Evolutionary conservation across 1,139 yeast species (phyloP), one percentile per base, ranked within the genome.

Genomic region (Magnusiomyces magnusii): DNA sequence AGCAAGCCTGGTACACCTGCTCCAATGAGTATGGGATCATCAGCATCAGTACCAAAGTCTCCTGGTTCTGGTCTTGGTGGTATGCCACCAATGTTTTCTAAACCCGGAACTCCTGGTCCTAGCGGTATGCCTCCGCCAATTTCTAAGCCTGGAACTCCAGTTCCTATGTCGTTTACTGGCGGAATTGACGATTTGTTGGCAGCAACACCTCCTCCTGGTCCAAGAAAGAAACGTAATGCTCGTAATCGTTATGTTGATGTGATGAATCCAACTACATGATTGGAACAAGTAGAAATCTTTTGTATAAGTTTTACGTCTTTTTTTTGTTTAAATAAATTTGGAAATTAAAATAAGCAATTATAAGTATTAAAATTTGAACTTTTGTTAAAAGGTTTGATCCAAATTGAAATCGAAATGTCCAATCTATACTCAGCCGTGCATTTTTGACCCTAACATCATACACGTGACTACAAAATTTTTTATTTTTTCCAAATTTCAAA

Each of bases 201-300:
- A 55, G 78, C 76, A 69, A 82, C 79, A 13, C 69, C 78, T 1
- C 66, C 79, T 47, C n/a, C 63, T 2, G 34, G 44, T 3, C 44
- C 79, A 44, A 73, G 80, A 57, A 79, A 85, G 65, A 85, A 83
- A 64, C 80, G 91, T 66, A 87, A 86, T n/a, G 83, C 84, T 2
- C 80, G 87, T 59, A 80, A 85, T 71, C 83, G 87, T 2, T 89
- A 89, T 70, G 92, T 88, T 51, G 91, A 87, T 69, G 90, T 89
- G 9, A 80, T 88, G 84, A 83, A 79, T 62, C 75, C 44, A 3
- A 17, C 19, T 47, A 25, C 27, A 47, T 25, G 34, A 24, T 47
- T 47, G n/a, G n/a, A n/a, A n/a, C n/a, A n/a, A n/a, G n/a, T n/a
- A n/a, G n/a, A n/a, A n/a, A n/a, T n/a, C n/a, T n/a, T n/a, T n/a